These are phyloP conservation scores for Dendryphion nanum DNA, from an alignment of 2,329 filamentous ascomycete genomes.

Conservation along the genomic window DNA sequence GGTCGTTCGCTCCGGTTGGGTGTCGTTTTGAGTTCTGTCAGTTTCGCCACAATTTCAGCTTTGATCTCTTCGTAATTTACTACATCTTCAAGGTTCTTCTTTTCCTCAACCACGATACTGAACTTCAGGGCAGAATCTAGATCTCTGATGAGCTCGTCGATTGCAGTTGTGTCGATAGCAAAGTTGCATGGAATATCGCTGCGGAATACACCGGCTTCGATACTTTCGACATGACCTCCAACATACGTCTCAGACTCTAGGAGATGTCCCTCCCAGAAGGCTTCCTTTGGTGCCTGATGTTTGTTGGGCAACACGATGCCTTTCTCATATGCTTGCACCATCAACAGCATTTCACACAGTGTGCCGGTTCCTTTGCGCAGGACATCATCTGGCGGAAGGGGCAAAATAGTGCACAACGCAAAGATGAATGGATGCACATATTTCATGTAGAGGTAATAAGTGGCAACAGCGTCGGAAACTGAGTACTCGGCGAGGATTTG, in stretches of 20 bases:
- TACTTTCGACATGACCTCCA: constrained; percentile 97
- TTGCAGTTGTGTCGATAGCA: constrained; percentile 79
- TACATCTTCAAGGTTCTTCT: constrained; percentile 52
- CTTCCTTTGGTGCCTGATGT: constrained; percentile 83
- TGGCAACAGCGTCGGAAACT: constrained; percentile 96
- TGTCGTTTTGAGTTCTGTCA: constrained; percentile 73
- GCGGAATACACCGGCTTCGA: constrained; percentile 95
- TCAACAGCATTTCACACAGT: constrained; percentile 98
- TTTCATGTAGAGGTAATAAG: constrained; percentile 99
- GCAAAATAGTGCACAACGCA: constrained; percentile 94
- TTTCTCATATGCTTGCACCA: constrained; percentile 95
- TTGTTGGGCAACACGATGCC: constrained; percentile 95
- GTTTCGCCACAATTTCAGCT: constrained; percentile 70
- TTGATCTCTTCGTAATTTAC: constrained; percentile 64
- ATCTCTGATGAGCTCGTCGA: constrained; percentile 84
- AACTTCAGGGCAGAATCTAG: constrained; percentile 88
- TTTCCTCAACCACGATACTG: constrained; percentile 58
- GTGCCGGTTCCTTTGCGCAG: constrained; percentile 95
- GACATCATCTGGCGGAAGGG: constrained; percentile 87
- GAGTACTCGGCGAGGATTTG: constrained; percentile 97
- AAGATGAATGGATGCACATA: constrained; percentile 99
- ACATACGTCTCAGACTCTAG: constrained; percentile 98
- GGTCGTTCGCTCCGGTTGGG: constrained; percentile 84
- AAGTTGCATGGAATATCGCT: constrained; percentile 96
- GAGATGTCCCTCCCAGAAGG: constrained; percentile 95